Conservation (phyloP, 2,329 filamentous ascomycete species). For the Lecanosticta acicola region DNA sequence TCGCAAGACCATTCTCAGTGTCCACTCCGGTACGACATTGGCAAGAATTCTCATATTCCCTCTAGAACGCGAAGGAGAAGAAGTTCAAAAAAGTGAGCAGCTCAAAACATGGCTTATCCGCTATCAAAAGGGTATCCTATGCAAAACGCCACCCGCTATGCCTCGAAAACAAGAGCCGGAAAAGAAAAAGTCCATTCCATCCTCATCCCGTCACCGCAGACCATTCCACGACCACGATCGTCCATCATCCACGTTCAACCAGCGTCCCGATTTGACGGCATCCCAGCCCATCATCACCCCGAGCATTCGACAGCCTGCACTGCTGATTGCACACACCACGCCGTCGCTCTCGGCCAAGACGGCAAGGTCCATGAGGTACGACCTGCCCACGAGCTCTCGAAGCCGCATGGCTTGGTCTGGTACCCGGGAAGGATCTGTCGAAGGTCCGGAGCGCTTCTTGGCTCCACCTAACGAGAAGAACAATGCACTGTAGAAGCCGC, state of each 20-base stretch:
- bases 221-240: conserved; percentile 34
- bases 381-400: conserved; percentile 69
- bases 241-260: conserved; percentile 74
- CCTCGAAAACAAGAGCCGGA: conserved; percentile 1
- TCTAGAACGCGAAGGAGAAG: no score
- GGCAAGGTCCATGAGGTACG: conserved; percentile 74
- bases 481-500: conserved; percentile 75
- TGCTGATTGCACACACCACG: conserved; percentile 71
- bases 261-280: conserved; percentile 53
- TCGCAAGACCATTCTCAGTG: no score
- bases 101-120: no score
- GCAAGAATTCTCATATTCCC: no score
- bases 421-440: conserved; percentile 2
- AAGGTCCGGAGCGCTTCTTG: neutral
- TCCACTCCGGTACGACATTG: no score
- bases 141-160: conserved; percentile 15
- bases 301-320: conserved; percentile 61
- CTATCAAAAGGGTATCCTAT: conserved; percentile 11
- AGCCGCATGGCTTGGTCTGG: conserved; percentile 54
- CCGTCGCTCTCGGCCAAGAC: conserved; percentile 65
- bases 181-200: neutral
- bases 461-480: conserved; percentile 67
- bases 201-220: conserved; percentile 5
- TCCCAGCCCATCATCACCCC: conserved; percentile 89
- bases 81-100: no score